Evolutionary conservation across 306 rosid genomes (phyloP).

Genomic region (Pyrus bretschneideri): DNA sequence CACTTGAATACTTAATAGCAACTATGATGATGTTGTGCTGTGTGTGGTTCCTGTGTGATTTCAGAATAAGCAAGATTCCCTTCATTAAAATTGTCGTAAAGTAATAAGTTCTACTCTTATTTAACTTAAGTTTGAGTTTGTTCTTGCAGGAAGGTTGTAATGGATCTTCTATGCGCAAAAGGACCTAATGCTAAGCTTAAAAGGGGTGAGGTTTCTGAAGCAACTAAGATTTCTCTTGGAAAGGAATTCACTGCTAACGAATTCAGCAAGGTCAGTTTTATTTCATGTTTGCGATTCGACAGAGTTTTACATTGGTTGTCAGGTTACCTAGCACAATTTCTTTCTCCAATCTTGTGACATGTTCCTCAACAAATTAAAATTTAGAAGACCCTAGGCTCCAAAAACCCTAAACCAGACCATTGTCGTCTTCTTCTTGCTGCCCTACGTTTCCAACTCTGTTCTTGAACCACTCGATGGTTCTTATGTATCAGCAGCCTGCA

Average conservation of each 20-base stretch:
- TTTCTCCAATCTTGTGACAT: not conserved
- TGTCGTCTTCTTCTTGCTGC: not conserved
- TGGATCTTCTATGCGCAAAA: slow-evolving; percentile 56
- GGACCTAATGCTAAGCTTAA: slow-evolving; percentile 55
- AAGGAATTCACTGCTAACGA: slow-evolving; percentile 57
- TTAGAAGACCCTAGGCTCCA: not conserved
- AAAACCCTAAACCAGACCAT: not conserved
- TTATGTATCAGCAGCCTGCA: not conserved
- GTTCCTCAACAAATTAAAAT: not conserved
- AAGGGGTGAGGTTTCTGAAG: slow-evolving; percentile 61
- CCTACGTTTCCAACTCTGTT: not conserved
- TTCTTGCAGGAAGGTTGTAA: slow-evolving; percentile 67
- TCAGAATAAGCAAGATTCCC: not conserved
- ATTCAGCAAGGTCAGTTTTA: slow-evolving; percentile 59
- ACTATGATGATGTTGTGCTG: not conserved
- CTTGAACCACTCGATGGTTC: not conserved
- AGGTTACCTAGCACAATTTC: not conserved
- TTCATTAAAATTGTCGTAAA: not conserved
- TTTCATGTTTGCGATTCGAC: not conserved
- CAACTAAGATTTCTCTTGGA: slow-evolving; percentile 52
- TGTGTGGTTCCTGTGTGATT: not conserved
- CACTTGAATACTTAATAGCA: not conserved
- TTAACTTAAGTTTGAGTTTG: slow-evolving; percentile 10
- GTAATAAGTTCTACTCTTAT: not conserved
- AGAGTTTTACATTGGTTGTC: not conserved